phyloP scores from a whole-genome alignment of 1,284 basidiomycete genomes.

The Apiotrichum montevideense region DNA sequence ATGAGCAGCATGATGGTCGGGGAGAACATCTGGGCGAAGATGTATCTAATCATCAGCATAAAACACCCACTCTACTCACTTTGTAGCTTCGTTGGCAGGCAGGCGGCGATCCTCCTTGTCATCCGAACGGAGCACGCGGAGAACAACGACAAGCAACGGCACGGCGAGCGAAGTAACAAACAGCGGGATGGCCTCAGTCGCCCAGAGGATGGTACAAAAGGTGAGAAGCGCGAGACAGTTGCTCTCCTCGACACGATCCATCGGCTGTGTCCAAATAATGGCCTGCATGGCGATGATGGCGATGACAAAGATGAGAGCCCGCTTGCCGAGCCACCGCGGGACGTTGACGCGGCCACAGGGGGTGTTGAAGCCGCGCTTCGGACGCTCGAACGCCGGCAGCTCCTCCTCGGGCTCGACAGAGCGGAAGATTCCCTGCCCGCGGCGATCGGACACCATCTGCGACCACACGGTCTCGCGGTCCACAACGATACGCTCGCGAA shows the following conservation, averaged over 20 bases:
- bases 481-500: constrained; percentile 67
- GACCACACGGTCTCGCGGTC: constrained; percentile 71
- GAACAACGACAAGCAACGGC: constrained; percentile 79
- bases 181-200: constrained; percentile 92
- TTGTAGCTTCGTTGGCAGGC: constrained; percentile 67
- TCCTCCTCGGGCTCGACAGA: constrained; percentile 53
- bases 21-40: constrained; percentile 57
- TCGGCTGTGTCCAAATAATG: constrained; percentile 58
- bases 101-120: constrained; percentile 58
- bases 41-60: constrained; percentile 59
- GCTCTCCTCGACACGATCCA: constrained; percentile 71
- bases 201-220: constrained; percentile 93
- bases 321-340: constrained; percentile 56
- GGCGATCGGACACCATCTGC: constrained; percentile 71
- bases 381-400: constrained; percentile 53
- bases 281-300: constrained; percentile 57
- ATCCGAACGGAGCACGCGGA: constrained; percentile 69
- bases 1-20: constrained; percentile 86
- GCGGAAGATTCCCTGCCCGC: constrained; percentile 65
- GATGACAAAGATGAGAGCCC: constrained; percentile 56
- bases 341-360: constrained; percentile 56
- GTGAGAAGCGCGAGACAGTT: constrained; percentile 85
- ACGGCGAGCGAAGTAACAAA: constrained; percentile 92
- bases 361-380: constrained; percentile 50
- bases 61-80: constrained; percentile 52